Conservation (phyloP, 352 stramenopile species). For the Phytophthora citrophthora region DNA sequence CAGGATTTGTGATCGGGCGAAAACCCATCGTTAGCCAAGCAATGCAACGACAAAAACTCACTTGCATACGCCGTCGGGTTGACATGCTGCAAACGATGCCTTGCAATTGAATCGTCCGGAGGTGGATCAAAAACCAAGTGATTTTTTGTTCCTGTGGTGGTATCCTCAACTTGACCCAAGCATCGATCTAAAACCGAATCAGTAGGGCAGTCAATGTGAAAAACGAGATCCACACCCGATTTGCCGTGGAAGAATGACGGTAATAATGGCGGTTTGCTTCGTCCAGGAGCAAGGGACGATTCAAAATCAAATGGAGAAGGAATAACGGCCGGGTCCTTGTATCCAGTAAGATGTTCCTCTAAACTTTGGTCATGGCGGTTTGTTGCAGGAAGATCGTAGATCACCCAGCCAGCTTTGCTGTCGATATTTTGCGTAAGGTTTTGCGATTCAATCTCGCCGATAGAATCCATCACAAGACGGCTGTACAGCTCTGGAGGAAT, state of each 20-base stretch:
- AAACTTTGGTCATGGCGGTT: constrained; percentile 48
- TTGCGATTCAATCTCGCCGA: constrained; percentile 26
- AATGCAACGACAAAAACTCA: constrained; percentile 66
- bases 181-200: constrained; percentile 57
- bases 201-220: constrained; percentile 57
- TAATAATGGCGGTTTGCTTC: constrained; percentile 41
- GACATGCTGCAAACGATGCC: constrained; percentile 59
- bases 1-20: constrained; percentile 42
- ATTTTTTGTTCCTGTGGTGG: constrained; percentile 40
- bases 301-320: constrained; percentile 61
- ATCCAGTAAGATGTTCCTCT: constrained; percentile 63
- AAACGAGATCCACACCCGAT: constrained; percentile 77
- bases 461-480: constrained; percentile 51
- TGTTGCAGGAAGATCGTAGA: constrained; percentile 70
- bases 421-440: neutral
- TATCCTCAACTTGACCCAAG: constrained; percentile 64
- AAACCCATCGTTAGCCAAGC: constrained; percentile 35
- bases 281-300: constrained; percentile 56
- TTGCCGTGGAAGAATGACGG: constrained; percentile 63
- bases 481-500: constrained; percentile 65
- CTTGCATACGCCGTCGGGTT: constrained; percentile 51
- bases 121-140: constrained; percentile 65
- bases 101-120: constrained; percentile 48
- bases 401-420: constrained; percentile 57
- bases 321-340: constrained; percentile 48